Evolutionary conservation across 2,329 filamentous ascomycete species (phyloP).

Genomic region (Fusarium caatingaense): DNA sequence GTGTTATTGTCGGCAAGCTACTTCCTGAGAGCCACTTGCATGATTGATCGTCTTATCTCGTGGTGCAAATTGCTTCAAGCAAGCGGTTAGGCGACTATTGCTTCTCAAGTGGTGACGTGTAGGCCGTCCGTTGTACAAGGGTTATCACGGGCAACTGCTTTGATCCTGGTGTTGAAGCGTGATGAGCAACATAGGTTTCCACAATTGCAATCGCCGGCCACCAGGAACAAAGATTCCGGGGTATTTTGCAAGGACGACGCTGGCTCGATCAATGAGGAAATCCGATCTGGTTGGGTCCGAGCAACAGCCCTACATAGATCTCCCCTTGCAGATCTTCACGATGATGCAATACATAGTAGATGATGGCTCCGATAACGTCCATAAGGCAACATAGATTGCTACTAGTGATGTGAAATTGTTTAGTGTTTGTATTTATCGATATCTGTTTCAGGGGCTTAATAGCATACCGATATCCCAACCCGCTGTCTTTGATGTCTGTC

Average conservation of each 20-base stretch:
- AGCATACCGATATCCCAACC: background rate
- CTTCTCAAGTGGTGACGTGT: slow-evolving; percentile 28
- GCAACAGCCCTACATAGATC: background rate
- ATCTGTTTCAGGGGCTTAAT: background rate
- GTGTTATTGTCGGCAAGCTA: background rate
- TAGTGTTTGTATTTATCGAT: background rate
- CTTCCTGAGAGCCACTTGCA: slow-evolving; percentile 11
- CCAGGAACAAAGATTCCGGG: background rate
- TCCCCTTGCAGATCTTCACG: background rate
- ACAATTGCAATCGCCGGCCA: background rate
- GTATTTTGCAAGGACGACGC: background rate
- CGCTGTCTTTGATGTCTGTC: background rate
- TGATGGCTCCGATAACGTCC: background rate
- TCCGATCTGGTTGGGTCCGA: background rate
- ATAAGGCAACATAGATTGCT: background rate
- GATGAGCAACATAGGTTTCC: background rate
- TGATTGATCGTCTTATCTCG: background rate
- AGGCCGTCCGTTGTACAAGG: background rate
- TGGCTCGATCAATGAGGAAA: slow-evolving; percentile 7
- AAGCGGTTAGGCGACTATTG: background rate
- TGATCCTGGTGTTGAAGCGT: background rate
- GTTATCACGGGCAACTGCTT: slow-evolving; percentile 4
- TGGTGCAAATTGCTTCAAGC: background rate
- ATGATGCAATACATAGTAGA: background rate
- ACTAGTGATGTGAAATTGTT: background rate